Conservation (phyloP, 164 flowering plant species). For the Liriodendron chinense region DNA sequence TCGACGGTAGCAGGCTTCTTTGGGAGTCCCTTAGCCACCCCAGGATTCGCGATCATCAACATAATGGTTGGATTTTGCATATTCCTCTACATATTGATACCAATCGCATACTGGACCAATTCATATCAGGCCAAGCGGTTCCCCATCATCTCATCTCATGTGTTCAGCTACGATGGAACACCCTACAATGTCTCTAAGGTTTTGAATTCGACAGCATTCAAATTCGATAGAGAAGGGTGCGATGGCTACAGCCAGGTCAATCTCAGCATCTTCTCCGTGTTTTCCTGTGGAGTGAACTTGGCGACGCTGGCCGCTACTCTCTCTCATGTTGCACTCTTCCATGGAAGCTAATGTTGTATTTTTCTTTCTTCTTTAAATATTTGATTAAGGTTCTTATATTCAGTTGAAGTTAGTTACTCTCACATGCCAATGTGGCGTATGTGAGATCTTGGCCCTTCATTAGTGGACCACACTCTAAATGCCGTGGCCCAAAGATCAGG, state of each 20-base stretch:
- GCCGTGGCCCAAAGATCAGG: too few species aligned
- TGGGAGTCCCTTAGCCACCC: slow-evolving; percentile 55
- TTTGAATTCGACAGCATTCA: slow-evolving; percentile 25
- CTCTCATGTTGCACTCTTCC: slow-evolving; percentile 64
- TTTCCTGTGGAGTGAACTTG: slow-evolving; percentile 48
- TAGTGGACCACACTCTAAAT: too few species aligned
- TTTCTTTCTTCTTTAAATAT: neutral
- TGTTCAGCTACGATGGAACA: slow-evolving; percentile 35
- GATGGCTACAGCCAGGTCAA: slow-evolving; percentile 44
- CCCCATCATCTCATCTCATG: slow-evolving; percentile 47
- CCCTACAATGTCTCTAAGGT: slow-evolving; percentile 36
- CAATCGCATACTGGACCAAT: slow-evolving; percentile 54
- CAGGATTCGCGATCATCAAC: slow-evolving; percentile 51
- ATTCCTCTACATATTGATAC: slow-evolving; percentile 35
- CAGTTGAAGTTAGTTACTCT: too few species aligned
- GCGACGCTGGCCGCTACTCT: slow-evolving; percentile 52
- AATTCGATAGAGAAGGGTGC: slow-evolving; percentile 32
- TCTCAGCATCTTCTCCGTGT: slow-evolving; percentile 43
- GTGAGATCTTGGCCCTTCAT: too few species aligned
- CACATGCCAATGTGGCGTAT: too few species aligned
- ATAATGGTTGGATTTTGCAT: slow-evolving; percentile 39
- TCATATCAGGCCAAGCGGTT: slow-evolving; percentile 45
- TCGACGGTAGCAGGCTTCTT: slow-evolving; percentile 43
- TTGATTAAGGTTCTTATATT: too few species aligned
- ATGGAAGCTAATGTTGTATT: slow-evolving; percentile 23